Base-by-base conservation (phyloP, 176 grass and related monocot genomes). In the Metroxylon sagu region DNA sequence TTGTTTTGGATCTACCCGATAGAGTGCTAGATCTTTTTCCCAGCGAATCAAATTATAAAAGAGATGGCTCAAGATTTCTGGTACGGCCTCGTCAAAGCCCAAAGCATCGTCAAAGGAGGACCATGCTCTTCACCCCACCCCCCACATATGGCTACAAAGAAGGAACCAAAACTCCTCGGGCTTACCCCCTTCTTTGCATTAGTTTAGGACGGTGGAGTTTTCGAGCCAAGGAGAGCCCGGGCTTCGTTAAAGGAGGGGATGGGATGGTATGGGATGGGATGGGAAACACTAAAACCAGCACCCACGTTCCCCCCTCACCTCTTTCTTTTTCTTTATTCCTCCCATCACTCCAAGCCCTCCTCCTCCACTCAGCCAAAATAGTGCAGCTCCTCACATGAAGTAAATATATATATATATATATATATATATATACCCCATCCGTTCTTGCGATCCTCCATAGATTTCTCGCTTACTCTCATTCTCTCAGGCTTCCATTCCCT, bases 231-330 rank as follows among this genome's bases (percentile, higher is more conserved):
- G 31, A 76, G 71, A 70, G 79, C 57, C 82, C 85, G 74, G 85
- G 78, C 77, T 64, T 76, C 73, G 78, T 72, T 87, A 74, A 85
- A 71, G 88, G 86, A 76, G 76, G 67, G 35, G 35, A 71, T 6
- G 74, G 74, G 79, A 75, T 79, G 74, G 74, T 76, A 75, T 79
- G 21, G 21, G 21, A 23, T 0, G 21, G 71, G 79, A 73, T 89
- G 90, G 72, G 90, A 89, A 95, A 77, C 85, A 95, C 90, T 89
- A 95, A 85, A 85, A 95, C 89, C 85, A 86, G 90, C 90, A 89
- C 82, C 90, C 90, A 95, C 90, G 90, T 95, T 95, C 85, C 56
- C 56, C 82, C 80, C 89, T 79, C 75, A 70, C 79, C 64, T 82
- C 63, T 78, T 43, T 2, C 35, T 43, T 43, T 43, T 43, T 43